Base-by-base conservation (phyloP, 1,284 basidiomycete species). In the Puccinia polysora region DNA sequence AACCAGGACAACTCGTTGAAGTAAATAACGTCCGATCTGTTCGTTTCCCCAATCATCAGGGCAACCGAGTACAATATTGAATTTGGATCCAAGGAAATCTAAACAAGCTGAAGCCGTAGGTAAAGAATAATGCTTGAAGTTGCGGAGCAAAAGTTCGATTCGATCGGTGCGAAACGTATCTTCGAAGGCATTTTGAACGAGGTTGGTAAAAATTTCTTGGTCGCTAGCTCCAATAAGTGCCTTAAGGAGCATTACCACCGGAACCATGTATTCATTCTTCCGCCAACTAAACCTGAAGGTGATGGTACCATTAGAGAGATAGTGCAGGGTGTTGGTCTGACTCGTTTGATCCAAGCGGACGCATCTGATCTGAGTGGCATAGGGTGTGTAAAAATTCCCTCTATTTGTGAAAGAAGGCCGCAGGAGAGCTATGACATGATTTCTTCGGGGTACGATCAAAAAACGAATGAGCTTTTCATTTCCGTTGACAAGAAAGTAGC, bases 401-500 rank as follows among this genome's bases (percentile, higher is more conserved):
- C 96, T 89, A 78, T 91, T 95, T 72, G 86, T 81, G 81, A 92
- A 99, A 15, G 90, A 89, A 36, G 89, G 87, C 52, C 92, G 89
- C 75, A 89, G 82, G 76, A 96, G 87, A 45, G 90, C 87, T 75
- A 90, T 90, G 77, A 90, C 90, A 81, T 94, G 90, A 79, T 96
- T 91, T 74, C 93, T 85, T 76, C 87, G 88, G 75, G 86, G 92
- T 75, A 93, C 87, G 80, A 94, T 94, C 78, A 96, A 88, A 82
- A 94, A 97, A 73, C 96, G 92, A 77, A 99, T 92, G 76, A 99
- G 86, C 82, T 94, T 91, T 82, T 99, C 96, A 82, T 97, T 98
- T 74, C 96, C 96, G 80, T 99, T 99, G 80, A 99, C 89, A 77
- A 99, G 86, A 79, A 98, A 99, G 83, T 98, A 98, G 32, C 95